Base-by-base conservation (phyloP, 2,329 filamentous ascomycete species). In the Scedosporium minutisporum region DNA sequence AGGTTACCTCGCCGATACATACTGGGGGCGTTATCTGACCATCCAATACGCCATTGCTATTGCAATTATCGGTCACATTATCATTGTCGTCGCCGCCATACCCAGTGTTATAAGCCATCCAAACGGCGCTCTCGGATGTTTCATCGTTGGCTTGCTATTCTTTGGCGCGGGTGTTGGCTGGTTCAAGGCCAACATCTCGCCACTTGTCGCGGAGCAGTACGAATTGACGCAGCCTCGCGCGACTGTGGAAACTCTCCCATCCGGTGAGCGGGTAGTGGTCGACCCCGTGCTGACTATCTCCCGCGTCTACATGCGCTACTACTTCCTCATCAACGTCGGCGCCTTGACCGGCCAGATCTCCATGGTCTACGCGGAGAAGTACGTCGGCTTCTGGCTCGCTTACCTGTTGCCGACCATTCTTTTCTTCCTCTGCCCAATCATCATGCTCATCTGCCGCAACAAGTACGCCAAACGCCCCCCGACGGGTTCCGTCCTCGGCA, bases 141-240 rank as follows among this genome's bases (percentile, higher is more conserved):
- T 91, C 63, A 78, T 89, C 62, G 80, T 91, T 69, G 87, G 85
- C 7, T 74, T 80, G 61, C 67, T 80, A 41, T 65, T 74, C 62
- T 76, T 80, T 61, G 78, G 78, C 23, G 71, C 90, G 12, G 88
- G 88, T 46, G 90, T 88, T 1, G 88, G 88, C 65, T 87, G 87
- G 64, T 90, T 91, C 79, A 91, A 91, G 76, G 75, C 87, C 51
- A 92, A 91, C 67, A 84, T 91, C 61, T 84, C 82, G 18, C 85
- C 86, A 1, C 74, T 89, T 25, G 85, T 89, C 65, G 84, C 85
- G 21, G 87, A 90, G 68, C 86, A 89, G 71, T 81, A 86, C 64
- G 78, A 77, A 10, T 78, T 83, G 25, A 79, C 82, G n/a, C 79
- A 78, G 64, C 60, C 60, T 18, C 48, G 48, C 4, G 75, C 83